These are phyloP conservation scores for Verticillium isaacii DNA, from an alignment of 2,329 filamentous ascomycete genomes.

Conservation along the genomic window DNA sequence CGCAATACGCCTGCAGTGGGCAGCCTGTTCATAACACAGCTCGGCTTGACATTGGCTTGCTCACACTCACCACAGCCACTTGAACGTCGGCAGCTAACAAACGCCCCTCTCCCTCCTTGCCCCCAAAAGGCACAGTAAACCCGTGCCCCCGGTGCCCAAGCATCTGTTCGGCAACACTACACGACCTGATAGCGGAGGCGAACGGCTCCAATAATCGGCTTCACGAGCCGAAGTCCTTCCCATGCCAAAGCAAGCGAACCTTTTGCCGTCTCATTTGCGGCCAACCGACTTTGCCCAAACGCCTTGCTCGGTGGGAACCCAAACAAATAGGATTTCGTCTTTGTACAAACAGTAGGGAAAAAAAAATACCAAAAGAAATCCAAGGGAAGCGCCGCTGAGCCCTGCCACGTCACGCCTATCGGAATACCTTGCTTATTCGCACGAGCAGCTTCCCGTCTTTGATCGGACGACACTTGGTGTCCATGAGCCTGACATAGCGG, in stretches of 20 bases:
- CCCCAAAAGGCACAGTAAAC: too few species aligned
- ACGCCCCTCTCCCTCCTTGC: too few species aligned
- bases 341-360: not conserved
- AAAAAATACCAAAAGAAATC: not conserved
- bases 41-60: too few species aligned
- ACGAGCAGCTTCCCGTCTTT: slow-evolving; percentile 45
- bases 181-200: not conserved
- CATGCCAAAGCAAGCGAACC: not conserved
- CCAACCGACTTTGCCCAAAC: not conserved
- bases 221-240: not conserved
- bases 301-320: not conserved
- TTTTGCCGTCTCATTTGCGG: not conserved
- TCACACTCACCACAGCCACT: too few species aligned
- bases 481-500: slow-evolving; percentile 47
- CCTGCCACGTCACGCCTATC: slow-evolving; percentile 16
- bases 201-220: not conserved
- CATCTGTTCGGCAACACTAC: not conserved
- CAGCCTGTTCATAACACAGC: too few species aligned
- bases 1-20: too few species aligned
- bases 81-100: too few species aligned
- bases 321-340: not conserved
- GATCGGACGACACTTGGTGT: slow-evolving; percentile 38
- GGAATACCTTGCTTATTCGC: slow-evolving; percentile 43
- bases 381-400: not conserved
- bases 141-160: not conserved